Conservation (phyloP, 805 yeast genomes). For the Cyberlindnera maclurae region DNA sequence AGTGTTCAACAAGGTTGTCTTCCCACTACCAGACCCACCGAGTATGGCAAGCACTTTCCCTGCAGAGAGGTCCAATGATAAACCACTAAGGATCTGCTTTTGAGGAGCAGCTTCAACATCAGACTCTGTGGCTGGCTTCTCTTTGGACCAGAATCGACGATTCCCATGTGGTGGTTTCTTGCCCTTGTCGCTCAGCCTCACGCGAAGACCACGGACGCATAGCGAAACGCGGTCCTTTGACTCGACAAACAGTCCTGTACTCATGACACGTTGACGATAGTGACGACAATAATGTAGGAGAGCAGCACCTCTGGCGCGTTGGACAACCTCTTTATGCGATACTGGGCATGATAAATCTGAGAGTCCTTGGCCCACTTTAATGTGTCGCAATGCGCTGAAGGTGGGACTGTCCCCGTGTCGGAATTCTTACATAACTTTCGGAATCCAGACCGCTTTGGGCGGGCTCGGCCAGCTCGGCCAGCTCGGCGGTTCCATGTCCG, state of each 20-base stretch:
- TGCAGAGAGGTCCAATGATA: slow-evolving; percentile 52
- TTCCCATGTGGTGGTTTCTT: background rate
- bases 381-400: no score
- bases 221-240: slow-evolving; percentile 5
- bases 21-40: slow-evolving; percentile 87
- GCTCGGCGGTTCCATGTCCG: no score
- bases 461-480: no score
- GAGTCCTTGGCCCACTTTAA: no score
- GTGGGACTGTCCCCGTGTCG: no score
- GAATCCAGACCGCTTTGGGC: no score
- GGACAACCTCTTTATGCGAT: no score
- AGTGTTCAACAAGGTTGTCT: slow-evolving; percentile 70
- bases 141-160: slow-evolving; percentile 1
- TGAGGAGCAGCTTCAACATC: background rate
- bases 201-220: slow-evolving; percentile 10
- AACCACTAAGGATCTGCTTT: slow-evolving; percentile 37
- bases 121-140: background rate
- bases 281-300: no score
- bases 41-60: slow-evolving; percentile 71
- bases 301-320: no score
- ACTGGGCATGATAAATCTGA: no score
- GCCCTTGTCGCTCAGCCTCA: slow-evolving; percentile 3
- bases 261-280: background rate
- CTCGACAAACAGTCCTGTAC: slow-evolving; percentile 1
- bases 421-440: no score